phyloP scores from a whole-genome alignment of 75 land plant genomes.

The Cunninghamia lanceolata region DNA sequence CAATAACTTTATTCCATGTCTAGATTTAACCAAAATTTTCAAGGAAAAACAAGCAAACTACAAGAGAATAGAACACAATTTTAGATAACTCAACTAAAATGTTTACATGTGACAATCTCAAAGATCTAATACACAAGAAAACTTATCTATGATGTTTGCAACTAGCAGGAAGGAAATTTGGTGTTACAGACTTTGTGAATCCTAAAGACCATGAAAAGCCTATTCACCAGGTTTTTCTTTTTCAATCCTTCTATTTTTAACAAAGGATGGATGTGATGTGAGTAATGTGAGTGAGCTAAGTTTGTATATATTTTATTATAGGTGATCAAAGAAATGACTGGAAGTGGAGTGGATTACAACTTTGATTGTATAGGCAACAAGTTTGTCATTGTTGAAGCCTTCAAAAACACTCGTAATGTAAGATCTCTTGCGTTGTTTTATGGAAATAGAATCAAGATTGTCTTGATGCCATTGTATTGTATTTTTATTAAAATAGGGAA shows the following conservation, averaged over 20 bases:
- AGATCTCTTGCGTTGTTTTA: not conserved
- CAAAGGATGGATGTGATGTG: not conserved
- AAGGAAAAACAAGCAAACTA: too few relatives aligned
- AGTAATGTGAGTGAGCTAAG: not conserved
- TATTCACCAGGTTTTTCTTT: conserved; percentile 49
- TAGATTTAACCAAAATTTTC: too few relatives aligned
- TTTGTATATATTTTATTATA: conserved; percentile 12
- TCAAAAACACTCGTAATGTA: conserved; percentile 61
- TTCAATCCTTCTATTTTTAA: not conserved
- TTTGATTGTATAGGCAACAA: conserved; percentile 72
- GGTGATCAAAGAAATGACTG: conserved; percentile 64
- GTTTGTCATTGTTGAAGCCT: conserved; percentile 58
- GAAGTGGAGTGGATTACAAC: conserved; percentile 80
- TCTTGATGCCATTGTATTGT: not conserved
- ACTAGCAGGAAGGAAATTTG: conserved; percentile 37
- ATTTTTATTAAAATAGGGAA: not conserved
- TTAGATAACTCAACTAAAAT: too few relatives aligned
- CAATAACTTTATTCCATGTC: not conserved
- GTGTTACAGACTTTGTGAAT: conserved; percentile 60
- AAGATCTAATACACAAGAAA: too few relatives aligned
- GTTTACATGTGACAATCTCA: not conserved
- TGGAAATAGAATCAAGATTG: not conserved
- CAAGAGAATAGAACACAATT: too few relatives aligned
- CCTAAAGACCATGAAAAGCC: conserved; percentile 48
- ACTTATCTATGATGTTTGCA: not conserved